Percentiles rank a stretch among this genome's conserved stretches.
These are phyloP conservation scores for Podaxis carcinomalis DNA, from an alignment of 768 basidiomycete species.

Conservation along the genomic window DNA sequence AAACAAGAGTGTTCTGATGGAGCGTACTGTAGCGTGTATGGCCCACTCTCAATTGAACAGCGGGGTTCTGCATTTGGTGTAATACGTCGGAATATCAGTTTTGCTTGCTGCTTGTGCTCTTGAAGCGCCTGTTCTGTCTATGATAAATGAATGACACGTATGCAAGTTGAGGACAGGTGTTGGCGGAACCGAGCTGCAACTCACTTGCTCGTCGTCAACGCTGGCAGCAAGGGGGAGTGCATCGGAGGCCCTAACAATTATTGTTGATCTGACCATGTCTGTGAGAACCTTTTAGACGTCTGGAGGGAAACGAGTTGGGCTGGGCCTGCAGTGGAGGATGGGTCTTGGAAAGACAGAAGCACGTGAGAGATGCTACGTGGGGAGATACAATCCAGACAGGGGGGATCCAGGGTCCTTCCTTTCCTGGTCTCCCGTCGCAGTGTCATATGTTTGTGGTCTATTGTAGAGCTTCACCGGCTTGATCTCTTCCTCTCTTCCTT, in stretches of 20 bases:
- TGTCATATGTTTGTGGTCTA: constrained; percentile 13
- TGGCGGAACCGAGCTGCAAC: constrained; percentile 15
- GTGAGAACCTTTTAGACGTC: constrained; percentile 11
- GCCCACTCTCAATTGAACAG: constrained; percentile 95
- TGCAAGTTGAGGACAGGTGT: constrained; percentile 17
- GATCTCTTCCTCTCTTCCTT: constrained; percentile 11
- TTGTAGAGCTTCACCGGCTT: constrained; percentile 12
- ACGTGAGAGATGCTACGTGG: constrained; percentile 16
- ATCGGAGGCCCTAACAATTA: constrained; percentile 80
- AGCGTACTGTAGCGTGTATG: constrained; percentile 92
- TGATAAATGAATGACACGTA: constrained; percentile 22
- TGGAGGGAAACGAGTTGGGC: constrained; percentile 4
- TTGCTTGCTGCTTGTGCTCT: constrained; percentile 98
- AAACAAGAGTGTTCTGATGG: not conserved
- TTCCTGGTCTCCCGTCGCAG: not conserved
- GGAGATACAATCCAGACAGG: not conserved
- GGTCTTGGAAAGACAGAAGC: constrained; percentile 11
- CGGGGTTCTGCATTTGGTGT: constrained; percentile 92
- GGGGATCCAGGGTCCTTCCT: not conserved
- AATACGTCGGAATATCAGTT: constrained; percentile 92
- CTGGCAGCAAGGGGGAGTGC: constrained; percentile 91
- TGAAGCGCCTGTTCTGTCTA: constrained; percentile 92
- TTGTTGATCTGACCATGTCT: constrained; percentile 81
- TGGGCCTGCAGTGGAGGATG: constrained; percentile 3
- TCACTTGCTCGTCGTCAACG: constrained; percentile 95